Evolutionary conservation across 257 asterid genomes (phyloP).

Genomic region (Datura wrightii): DNA sequence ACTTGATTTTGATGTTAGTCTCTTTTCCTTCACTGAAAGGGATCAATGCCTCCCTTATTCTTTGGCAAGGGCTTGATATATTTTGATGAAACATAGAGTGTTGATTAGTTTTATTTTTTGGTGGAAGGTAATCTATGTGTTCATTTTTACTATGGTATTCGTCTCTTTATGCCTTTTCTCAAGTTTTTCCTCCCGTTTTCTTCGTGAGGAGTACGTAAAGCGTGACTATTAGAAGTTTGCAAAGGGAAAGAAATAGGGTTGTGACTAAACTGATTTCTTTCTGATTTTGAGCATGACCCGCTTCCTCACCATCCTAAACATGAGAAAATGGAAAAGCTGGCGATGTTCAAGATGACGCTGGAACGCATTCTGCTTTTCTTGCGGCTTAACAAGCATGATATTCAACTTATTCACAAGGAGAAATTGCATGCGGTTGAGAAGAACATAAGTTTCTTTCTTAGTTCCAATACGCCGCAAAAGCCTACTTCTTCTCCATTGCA

Average conservation of each 20-base stretch:
- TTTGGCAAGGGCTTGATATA: not conserved
- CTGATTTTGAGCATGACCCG: slow-evolving; percentile 65
- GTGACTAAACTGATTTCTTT: not conserved
- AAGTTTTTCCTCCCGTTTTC: not conserved
- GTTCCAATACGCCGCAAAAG: slow-evolving; percentile 66
- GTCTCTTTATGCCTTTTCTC: not conserved
- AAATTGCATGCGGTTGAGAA: slow-evolving; percentile 64
- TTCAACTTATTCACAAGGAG: slow-evolving; percentile 64
- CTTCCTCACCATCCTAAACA: slow-evolving; percentile 68
- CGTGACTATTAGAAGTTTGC: not conserved
- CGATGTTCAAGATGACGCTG: slow-evolving; percentile 65
- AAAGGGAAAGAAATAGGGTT: not conserved
- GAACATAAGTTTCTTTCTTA: slow-evolving; percentile 69
- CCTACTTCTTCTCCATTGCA: slow-evolving; percentile 59
- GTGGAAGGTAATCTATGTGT: too few relatives aligned
- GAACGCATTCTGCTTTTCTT: slow-evolving; percentile 65
- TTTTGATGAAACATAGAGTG: not conserved
- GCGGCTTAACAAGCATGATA: slow-evolving; percentile 60
- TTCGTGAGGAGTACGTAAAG: not conserved
- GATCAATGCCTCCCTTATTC: not conserved
- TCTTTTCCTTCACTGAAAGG: not conserved
- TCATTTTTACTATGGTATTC: not conserved
- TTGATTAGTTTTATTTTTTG: too few relatives aligned
- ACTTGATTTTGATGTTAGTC: slow-evolving; percentile 3
- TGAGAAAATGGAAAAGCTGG: slow-evolving; percentile 75